These are phyloP conservation scores for Hortiboletus flavorubellus DNA, from an alignment of 768 basidiomycete species.

Conservation along the genomic window DNA sequence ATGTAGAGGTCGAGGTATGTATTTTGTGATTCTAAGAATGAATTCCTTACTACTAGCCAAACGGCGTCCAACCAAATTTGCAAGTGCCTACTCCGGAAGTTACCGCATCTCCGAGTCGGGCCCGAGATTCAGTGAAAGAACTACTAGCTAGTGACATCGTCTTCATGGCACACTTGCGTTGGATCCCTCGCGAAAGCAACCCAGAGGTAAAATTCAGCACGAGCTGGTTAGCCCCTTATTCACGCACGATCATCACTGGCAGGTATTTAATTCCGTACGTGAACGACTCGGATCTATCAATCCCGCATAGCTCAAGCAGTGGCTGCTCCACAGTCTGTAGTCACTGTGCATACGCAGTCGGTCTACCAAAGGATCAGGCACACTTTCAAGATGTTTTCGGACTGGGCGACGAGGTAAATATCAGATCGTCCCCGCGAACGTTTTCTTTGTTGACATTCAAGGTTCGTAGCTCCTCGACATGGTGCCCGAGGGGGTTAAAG, in stretches of 20 bases:
- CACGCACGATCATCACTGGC: not conserved
- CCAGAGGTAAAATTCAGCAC: constrained; percentile 41
- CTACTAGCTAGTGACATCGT: not conserved
- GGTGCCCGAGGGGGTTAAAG: constrained; percentile 74
- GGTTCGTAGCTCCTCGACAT: constrained; percentile 57
- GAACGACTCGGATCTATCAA: not conserved
- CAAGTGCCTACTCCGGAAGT: not conserved
- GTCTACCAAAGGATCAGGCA: constrained; percentile 46
- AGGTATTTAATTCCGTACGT: constrained; percentile 34
- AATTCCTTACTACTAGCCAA: too few relatives aligned
- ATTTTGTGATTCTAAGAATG: too few relatives aligned
- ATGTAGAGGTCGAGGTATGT: too few relatives aligned
- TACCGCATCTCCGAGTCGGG: too few relatives aligned
- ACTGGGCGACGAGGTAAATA: constrained; percentile 57
- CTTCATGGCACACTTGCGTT: constrained; percentile 36
- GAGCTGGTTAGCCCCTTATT: not conserved
- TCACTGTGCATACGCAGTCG: constrained; percentile 64
- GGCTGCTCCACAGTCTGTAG: constrained; percentile 28
- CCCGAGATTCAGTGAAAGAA: not conserved
- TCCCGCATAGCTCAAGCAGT: not conserved
- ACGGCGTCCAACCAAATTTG: too few relatives aligned
- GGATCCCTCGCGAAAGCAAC: constrained; percentile 83
- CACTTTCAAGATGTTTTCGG: constrained; percentile 73
- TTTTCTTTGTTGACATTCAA: not conserved
- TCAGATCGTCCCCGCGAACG: not conserved